phyloP scores from a whole-genome alignment of 2,329 filamentous ascomycete genomes.

The Cadophora gregata region DNA sequence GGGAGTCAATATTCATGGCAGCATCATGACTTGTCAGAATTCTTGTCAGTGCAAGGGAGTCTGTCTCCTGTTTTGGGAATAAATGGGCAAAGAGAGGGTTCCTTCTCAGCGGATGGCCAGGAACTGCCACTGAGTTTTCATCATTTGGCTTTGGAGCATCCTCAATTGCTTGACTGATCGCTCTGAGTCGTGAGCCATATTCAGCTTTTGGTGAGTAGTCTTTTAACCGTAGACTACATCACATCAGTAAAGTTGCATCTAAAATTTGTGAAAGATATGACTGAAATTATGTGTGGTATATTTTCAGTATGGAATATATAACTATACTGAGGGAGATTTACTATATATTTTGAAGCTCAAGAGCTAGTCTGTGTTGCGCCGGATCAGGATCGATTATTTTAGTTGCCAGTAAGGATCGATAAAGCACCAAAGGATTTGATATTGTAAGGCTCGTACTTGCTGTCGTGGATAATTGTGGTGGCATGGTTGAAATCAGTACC shows the following conservation, averaged over 20 bases:
- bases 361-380: slow-evolving; percentile 73
- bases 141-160: slow-evolving; percentile 34
- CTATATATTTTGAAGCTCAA: slow-evolving; percentile 81
- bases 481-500: slow-evolving; percentile 36
- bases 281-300: neutral
- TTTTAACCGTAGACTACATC: slow-evolving; percentile 59
- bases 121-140: slow-evolving; percentile 53
- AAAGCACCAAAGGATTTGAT: slow-evolving; percentile 78
- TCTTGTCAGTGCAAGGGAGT: slow-evolving; percentile 68
- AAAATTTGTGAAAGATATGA: neutral
- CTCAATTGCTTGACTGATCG: slow-evolving; percentile 57
- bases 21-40: slow-evolving; percentile 74
- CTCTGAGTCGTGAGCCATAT: slow-evolving; percentile 69
- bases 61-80: slow-evolving; percentile 60
- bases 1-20: slow-evolving; percentile 74
- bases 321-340: slow-evolving; percentile 40
- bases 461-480: slow-evolving; percentile 43
- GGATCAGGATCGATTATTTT: slow-evolving; percentile 69
- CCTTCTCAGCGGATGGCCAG: slow-evolving; percentile 60
- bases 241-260: neutral
- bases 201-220: slow-evolving; percentile 78
- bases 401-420: slow-evolving; percentile 72
- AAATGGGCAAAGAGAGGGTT: slow-evolving; percentile 66
- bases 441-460: slow-evolving; percentile 58
- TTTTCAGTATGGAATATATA: neutral